These are phyloP conservation scores for Hymenochaete sp. DNA, from an alignment of 1,284 basidiomycete species.

Conservation along the genomic window DNA sequence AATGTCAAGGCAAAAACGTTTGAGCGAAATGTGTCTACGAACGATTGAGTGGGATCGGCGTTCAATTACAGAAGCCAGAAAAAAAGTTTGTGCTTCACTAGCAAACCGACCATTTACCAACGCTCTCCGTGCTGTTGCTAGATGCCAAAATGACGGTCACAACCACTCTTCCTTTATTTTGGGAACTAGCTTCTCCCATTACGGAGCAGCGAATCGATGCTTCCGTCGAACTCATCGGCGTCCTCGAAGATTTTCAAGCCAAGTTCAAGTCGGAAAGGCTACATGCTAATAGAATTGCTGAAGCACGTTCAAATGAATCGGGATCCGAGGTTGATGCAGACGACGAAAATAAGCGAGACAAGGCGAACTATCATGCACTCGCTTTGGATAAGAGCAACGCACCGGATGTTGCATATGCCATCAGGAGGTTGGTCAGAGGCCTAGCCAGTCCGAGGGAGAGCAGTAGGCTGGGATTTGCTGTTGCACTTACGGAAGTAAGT, in stretches of 20 bases:
- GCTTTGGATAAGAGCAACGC: constrained; percentile 48
- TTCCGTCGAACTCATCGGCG: constrained; percentile 73
- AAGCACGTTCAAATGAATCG: constrained; percentile 35
- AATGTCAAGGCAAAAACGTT: background rate
- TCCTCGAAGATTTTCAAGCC: constrained; percentile 77
- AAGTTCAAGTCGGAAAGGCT: too few species aligned
- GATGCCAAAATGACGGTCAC: constrained; percentile 41
- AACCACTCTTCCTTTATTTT: constrained; percentile 85
- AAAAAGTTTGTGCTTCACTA: background rate
- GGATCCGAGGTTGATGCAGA: constrained; percentile 42
- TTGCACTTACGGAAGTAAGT: constrained; percentile 88
- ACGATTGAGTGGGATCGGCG: too few species aligned
- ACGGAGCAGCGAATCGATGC: constrained; percentile 78
- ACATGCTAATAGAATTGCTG: too few species aligned
- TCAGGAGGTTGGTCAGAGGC: constrained; percentile 78
- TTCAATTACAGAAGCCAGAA: too few species aligned
- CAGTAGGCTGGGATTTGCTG: constrained; percentile 89
- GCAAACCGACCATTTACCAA: background rate
- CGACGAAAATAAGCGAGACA: constrained; percentile 36
- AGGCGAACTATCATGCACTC: constrained; percentile 26
- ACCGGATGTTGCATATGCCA: constrained; percentile 83
- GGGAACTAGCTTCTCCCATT: constrained; percentile 82
- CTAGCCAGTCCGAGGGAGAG: constrained; percentile 89
- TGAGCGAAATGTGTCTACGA: background rate
- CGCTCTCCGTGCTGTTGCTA: too few species aligned